These are phyloP conservation scores for Plasmodium gallinaceum DNA, from an alignment of 169 alveolate species.

Conservation along the genomic window DNA sequence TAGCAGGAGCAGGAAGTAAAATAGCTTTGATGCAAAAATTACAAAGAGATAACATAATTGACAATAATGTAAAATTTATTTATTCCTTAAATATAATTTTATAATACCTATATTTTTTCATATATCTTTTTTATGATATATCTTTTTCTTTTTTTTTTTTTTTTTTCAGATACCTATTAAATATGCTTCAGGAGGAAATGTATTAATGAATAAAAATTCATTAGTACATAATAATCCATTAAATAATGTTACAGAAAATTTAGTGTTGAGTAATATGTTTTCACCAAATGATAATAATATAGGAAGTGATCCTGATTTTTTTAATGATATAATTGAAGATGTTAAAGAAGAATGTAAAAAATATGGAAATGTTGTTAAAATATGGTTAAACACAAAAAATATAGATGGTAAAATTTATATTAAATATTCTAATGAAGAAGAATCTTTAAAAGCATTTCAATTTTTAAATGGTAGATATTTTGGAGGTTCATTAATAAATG, in stretches of 20 bases:
- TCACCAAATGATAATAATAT: slow-evolving; percentile 83
- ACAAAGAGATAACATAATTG: slow-evolving; percentile 74
- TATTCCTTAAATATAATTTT: not conserved
- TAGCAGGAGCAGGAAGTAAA: slow-evolving; percentile 87
- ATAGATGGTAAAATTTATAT: slow-evolving; percentile 91
- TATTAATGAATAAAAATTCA: slow-evolving; percentile 1
- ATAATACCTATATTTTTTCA: not conserved
- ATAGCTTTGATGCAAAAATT: slow-evolving; percentile 89
- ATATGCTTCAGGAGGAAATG: slow-evolving; percentile 17
- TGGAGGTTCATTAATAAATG: slow-evolving; percentile 89
- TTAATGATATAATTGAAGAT: slow-evolving; percentile 90
- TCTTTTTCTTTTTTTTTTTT: slow-evolving; percentile 12
- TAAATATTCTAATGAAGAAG: slow-evolving; percentile 80
- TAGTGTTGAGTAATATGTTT: slow-evolving; percentile 89
- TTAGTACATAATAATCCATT: not conserved
- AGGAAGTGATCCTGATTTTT: slow-evolving; percentile 86
- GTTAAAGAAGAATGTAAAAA: slow-evolving; percentile 91
- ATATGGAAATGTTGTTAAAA: slow-evolving; percentile 88
- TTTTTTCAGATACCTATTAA: slow-evolving; percentile 14
- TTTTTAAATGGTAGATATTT: slow-evolving; percentile 89
- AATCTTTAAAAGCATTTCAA: slow-evolving; percentile 85
- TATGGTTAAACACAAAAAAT: slow-evolving; percentile 83
- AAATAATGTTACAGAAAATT: slow-evolving; percentile 77
- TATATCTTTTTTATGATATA: not conserved
- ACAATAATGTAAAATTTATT: slow-evolving; percentile 9